Evolutionary conservation across 805 yeast species (phyloP).

Genomic region (Kodamaea restingae): DNA sequence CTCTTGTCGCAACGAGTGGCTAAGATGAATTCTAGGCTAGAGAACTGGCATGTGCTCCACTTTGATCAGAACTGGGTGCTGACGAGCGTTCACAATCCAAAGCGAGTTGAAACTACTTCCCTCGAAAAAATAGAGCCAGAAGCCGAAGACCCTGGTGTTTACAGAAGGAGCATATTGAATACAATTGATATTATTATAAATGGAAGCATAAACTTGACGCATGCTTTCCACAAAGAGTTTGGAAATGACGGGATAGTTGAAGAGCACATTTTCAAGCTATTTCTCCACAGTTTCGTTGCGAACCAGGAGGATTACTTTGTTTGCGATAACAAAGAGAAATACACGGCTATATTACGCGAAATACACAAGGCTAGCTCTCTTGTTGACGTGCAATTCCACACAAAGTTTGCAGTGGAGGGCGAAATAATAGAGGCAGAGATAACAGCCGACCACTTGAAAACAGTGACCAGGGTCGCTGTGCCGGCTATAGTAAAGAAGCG

Average conservation of each 20-base stretch:
- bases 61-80: not conserved
- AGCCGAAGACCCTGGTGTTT: not conserved
- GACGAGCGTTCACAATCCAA: no score
- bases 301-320: constrained; percentile 12
- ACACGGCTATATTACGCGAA: constrained; percentile 4
- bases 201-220: not conserved
- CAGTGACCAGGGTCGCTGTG: constrained; percentile 9
- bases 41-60: constrained; percentile 1
- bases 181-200: constrained; percentile 1
- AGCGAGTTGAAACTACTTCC: no score
- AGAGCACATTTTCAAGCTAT: constrained; percentile 11
- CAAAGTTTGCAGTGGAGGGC: constrained; percentile 11
- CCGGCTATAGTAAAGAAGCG: constrained; percentile 16
- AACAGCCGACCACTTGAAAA: constrained; percentile 1
- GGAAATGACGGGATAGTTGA: not conserved
- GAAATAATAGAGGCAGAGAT: not conserved
- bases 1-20: constrained; percentile 8
- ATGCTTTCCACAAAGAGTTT: constrained; percentile 3
- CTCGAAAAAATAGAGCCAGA: no score
- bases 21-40: constrained; percentile 7
- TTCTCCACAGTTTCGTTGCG: constrained; percentile 11
- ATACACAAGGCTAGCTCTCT: constrained; percentile 8
- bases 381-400: constrained; percentile 8
- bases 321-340: not conserved
- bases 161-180: not conserved